Percentiles rank a stretch among this genome's conserved stretches.
These are phyloP conservation scores for Chytriomyces hyalinus DNA, from an alignment of 192 early-diverging fungal species.

Conservation along the genomic window DNA sequence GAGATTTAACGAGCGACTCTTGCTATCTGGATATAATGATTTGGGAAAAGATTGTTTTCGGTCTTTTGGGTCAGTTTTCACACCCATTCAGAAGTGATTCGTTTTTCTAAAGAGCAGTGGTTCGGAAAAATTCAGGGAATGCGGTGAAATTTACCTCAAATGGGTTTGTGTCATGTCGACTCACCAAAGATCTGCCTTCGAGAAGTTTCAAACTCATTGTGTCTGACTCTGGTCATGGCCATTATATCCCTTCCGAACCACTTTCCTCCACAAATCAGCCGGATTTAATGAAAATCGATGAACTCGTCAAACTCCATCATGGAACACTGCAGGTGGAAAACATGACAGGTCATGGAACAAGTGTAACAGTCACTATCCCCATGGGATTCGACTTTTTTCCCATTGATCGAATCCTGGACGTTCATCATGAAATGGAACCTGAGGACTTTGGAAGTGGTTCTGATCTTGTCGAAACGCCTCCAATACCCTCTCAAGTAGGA, in stretches of 20 bases:
- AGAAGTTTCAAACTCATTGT: constrained; percentile 29
- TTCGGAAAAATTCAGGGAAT: constrained; percentile 30
- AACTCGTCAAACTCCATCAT: constrained; percentile 59
- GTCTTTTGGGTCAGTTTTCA: constrained; percentile 56
- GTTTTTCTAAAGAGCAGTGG: constrained; percentile 46
- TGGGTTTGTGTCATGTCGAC: constrained; percentile 47
- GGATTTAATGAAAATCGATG: constrained; percentile 59
- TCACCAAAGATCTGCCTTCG: constrained; percentile 56
- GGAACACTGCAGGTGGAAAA: constrained; percentile 50
- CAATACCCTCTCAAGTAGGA: too few relatives aligned
- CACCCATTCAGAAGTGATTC: neutral
- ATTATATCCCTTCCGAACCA: constrained; percentile 48
- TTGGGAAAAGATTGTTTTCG: constrained; percentile 65
- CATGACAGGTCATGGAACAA: constrained; percentile 50
- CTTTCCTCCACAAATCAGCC: constrained; percentile 59
- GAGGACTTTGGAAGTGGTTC: neutral
- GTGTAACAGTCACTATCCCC: constrained; percentile 55
- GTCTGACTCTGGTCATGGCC: constrained; percentile 53
- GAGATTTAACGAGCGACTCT: neutral
- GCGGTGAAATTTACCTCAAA: constrained; percentile 54
- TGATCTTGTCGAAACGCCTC: too few relatives aligned
- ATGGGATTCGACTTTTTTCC: constrained; percentile 54
- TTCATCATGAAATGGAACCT: constrained; percentile 32
- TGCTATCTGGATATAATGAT: constrained; percentile 43
- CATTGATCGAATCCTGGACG: constrained; percentile 38